Base-by-base conservation (phyloP, 306 rosid genomes). In the Casuarina glauca region DNA sequence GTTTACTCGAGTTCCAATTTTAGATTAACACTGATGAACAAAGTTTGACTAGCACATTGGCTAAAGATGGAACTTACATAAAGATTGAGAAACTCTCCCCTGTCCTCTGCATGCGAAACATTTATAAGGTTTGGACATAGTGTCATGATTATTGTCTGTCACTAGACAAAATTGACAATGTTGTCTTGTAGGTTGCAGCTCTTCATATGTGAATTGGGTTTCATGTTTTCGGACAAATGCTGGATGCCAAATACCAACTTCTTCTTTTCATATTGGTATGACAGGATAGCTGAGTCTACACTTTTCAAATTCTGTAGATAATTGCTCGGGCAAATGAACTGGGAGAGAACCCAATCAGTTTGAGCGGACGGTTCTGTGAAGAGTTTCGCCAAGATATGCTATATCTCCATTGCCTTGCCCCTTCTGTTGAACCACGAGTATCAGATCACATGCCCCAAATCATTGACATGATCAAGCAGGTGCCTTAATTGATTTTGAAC, bases 251-350 rank as follows among this genome's bases (percentile, higher is more conserved):
- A 75, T 88, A 81, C 87, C 91, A 79, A 87, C 90, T 86, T 70
- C 76, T 79, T 87, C 80, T 82, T 86, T 66, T 66, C 36, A 85
- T 75, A 87, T 87, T 94, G 93, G 77, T 81, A 87, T 91, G 89
- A 88, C 97, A 92, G 97, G 99, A 90, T 90, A 76, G 86, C 97
- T 95, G 84, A 93, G 93, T 88, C 93, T 88, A 93, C 93, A 81
- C 80, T 91, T 95, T 95, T 90, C 90, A 74, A 94, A 88, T 94
- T 91, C 81, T 93, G 97, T 95, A 95, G 97, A 95, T 95, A 83
- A 95, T 95, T 82, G 85, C 89, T 79, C 84, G 97, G 86, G 93
- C 97, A 64, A 95, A 90, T 26, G 89, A 95, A 79, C 70, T 95
- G 83, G 93, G 97, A 62, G 94, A 93, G 86, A 94, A 95, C 83